These are phyloP conservation scores for Hawksworthiomyces lignivorus DNA, from an alignment of 2,329 filamentous ascomycete genomes.

Conservation along the genomic window DNA sequence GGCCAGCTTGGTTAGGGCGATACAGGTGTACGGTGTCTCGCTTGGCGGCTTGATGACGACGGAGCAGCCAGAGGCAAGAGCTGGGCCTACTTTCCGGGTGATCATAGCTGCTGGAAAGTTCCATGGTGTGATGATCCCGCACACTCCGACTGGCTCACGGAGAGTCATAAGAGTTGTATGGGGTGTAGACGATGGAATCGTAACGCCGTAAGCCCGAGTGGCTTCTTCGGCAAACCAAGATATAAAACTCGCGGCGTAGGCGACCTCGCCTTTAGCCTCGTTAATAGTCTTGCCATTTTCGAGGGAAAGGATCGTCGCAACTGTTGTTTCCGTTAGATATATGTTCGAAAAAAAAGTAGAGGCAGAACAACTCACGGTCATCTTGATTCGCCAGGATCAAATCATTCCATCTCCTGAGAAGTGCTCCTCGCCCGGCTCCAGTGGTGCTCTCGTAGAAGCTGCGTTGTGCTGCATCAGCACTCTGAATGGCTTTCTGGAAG, in stretches of 20 bases:
- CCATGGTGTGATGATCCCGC: slow-evolving; percentile 59
- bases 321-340: neutral
- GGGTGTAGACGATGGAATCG: slow-evolving; percentile 50
- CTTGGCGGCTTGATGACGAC: slow-evolving; percentile 64
- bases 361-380: neutral
- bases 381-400: neutral
- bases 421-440: neutral
- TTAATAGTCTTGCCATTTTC: slow-evolving; percentile 62
- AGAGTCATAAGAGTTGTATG: slow-evolving; percentile 55
- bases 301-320: slow-evolving; percentile 55
- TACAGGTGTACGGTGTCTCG: slow-evolving; percentile 61
- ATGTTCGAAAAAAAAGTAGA: too few species aligned
- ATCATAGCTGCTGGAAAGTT: slow-evolving; percentile 53
- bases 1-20: slow-evolving; percentile 57
- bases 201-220: slow-evolving; percentile 49
- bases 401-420: neutral
- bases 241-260: slow-evolving; percentile 52
- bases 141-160: slow-evolving; percentile 61
- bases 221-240: slow-evolving; percentile 58
- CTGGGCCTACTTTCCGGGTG: slow-evolving; percentile 35
- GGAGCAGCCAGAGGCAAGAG: slow-evolving; percentile 62
- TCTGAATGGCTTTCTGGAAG: slow-evolving; percentile 21
- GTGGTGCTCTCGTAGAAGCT: slow-evolving; percentile 3
- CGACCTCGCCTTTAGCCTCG: slow-evolving; percentile 52
- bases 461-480: neutral